Conservation (phyloP, 208 protist genomes). For the Leishmania turanica region DNA sequence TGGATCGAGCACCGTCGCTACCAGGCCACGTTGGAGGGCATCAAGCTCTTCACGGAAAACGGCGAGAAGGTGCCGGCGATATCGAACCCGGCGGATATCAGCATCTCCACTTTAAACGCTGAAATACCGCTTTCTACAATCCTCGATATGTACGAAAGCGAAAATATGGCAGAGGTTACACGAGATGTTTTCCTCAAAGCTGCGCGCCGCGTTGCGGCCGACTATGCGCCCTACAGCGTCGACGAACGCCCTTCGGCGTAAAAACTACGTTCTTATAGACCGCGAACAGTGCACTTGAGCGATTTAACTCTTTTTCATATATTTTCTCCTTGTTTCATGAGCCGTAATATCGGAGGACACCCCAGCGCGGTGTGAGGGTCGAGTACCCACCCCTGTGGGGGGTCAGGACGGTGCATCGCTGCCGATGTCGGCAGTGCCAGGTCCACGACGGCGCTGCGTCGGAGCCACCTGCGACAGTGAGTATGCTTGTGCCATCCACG, state of each 20-base stretch:
- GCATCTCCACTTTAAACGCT: conserved; percentile 14
- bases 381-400: neutral
- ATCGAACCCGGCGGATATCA: conserved; percentile 29
- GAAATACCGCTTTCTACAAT: conserved; percentile 38
- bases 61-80: conserved; percentile 24
- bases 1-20: conserved; percentile 40
- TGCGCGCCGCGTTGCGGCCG: conserved; percentile 29
- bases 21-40: conserved; percentile 22
- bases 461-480: neutral
- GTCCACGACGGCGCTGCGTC: neutral
- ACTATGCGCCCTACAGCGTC: conserved; percentile 3
- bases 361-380: neutral
- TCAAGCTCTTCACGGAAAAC: conserved; percentile 23
- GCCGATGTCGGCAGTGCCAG: neutral
- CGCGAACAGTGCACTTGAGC: neutral
- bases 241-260: neutral
- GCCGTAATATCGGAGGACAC: neutral
- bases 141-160: conserved; percentile 37
- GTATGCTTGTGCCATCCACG: neutral
- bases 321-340: neutral
- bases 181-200: conserved; percentile 49
- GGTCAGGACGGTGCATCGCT: neutral
- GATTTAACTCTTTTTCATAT: neutral
- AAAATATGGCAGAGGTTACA: conserved; percentile 43
- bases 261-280: neutral